These are phyloP conservation scores for Neurospora sp. DNA, from an alignment of 495 filamentous ascomycete species.

Conservation along the genomic window DNA sequence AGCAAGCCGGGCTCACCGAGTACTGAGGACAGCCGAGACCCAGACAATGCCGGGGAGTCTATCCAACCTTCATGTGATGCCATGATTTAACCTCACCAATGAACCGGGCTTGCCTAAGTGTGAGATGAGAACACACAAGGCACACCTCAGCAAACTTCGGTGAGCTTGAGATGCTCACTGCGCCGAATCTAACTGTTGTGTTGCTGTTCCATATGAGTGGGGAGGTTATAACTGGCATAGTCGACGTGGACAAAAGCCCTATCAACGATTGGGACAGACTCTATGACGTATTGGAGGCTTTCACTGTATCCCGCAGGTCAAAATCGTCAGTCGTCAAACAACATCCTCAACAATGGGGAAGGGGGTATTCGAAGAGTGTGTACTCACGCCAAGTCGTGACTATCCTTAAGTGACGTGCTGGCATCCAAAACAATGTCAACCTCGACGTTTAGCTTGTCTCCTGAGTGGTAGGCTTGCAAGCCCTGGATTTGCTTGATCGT, in stretches of 20 bases:
- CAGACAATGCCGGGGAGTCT: neutral
- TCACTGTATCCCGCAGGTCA: slow-evolving; percentile 35
- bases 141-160: neutral
- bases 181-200: neutral
- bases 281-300: slow-evolving; percentile 80
- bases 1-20: neutral
- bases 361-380: neutral
- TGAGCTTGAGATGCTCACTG: neutral
- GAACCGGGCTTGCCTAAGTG: neutral
- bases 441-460: slow-evolving; percentile 79
- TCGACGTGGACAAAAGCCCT: slow-evolving; percentile 69
- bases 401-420: slow-evolving; percentile 66
- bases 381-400: slow-evolving; percentile 63
- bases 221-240: slow-evolving; percentile 71
- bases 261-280: slow-evolving; percentile 70
- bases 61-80: neutral
- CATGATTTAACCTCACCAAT: neutral
- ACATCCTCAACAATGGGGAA: neutral
- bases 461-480: slow-evolving; percentile 78
- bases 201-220: slow-evolving; percentile 77
- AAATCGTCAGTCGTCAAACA: neutral
- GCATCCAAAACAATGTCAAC: slow-evolving; percentile 71
- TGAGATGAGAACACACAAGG: neutral
- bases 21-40: neutral
- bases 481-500: slow-evolving; percentile 83